Conservation (phyloP, 768 basidiomycete species). For the Tylopilus subfusipes region DNA sequence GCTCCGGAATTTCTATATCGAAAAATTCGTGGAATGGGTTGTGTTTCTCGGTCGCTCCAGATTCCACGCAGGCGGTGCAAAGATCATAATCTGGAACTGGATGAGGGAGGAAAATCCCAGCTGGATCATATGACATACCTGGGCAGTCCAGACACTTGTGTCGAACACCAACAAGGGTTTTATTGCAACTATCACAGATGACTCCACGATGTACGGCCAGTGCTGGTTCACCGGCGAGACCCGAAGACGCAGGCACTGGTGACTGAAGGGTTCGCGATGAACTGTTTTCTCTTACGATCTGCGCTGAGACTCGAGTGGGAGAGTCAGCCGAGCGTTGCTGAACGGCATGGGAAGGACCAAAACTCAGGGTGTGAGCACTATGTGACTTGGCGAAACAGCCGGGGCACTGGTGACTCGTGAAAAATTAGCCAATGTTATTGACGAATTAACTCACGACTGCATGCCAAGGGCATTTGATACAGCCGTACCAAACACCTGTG, state of each 20-base stretch:
- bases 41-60: slow-evolving; percentile 50
- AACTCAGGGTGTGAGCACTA: slow-evolving; percentile 28
- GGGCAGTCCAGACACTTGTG: slow-evolving; percentile 81
- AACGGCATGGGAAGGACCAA: slow-evolving; percentile 30
- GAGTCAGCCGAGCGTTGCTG: slow-evolving; percentile 10
- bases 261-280: not conserved
- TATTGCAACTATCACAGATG: slow-evolving; percentile 63
- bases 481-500: slow-evolving; percentile 29
- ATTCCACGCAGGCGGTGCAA: slow-evolving; percentile 54
- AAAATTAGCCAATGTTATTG: not conserved
- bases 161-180: slow-evolving; percentile 57
- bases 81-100: slow-evolving; percentile 61
- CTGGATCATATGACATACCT: slow-evolving; percentile 37
- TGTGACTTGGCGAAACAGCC: slow-evolving; percentile 28
- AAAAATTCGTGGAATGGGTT: slow-evolving; percentile 69
- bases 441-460: slow-evolving; percentile 22
- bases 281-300: not conserved
- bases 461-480: slow-evolving; percentile 32
- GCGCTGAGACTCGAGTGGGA: not conserved
- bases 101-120: not conserved
- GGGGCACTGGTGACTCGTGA: slow-evolving; percentile 19
- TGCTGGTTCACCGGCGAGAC: not conserved
- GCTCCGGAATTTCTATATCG: slow-evolving; percentile 61
- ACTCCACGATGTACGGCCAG: slow-evolving; percentile 49
- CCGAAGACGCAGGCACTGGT: not conserved